phyloP scores from a whole-genome alignment of 2,329 filamentous ascomycete species.

The Epichloe sp. region DNA sequence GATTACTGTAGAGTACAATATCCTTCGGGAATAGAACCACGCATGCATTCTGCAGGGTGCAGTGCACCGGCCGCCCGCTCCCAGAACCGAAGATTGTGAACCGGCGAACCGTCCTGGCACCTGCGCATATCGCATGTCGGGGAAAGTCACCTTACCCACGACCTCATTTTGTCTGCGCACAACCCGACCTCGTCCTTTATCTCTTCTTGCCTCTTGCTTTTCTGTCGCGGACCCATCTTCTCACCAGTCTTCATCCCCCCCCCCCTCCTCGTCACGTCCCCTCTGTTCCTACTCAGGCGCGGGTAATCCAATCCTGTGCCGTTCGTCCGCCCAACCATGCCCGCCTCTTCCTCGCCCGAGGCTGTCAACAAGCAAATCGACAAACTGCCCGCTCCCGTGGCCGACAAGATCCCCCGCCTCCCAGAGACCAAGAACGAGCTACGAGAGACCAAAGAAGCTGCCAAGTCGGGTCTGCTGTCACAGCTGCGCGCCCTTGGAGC shows the following conservation, averaged over 20 bases:
- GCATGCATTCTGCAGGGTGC: no score
- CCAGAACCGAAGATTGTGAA: neutral
- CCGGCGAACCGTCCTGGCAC: neutral
- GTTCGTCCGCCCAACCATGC: neutral
- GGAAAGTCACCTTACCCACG: constrained; percentile 5
- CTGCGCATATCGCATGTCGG: neutral
- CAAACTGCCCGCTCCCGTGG: constrained; percentile 18
- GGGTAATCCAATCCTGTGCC: neutral
- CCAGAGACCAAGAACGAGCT: constrained; percentile 27
- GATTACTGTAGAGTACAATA: no score
- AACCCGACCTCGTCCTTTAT: neutral
- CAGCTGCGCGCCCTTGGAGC: constrained; percentile 72
- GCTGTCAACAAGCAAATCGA: constrained; percentile 11
- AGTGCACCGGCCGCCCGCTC: no score
- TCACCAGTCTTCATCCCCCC: neutral
- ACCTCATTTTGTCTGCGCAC: neutral
- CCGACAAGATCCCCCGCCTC: constrained; percentile 30
- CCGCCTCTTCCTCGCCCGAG: constrained; percentile 9
- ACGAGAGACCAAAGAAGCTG: constrained; percentile 24
- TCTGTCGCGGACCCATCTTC: neutral
- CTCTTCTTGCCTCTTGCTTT: neutral
- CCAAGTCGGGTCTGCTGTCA: constrained; percentile 25
- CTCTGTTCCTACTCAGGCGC: neutral
- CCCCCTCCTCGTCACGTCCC: neutral
- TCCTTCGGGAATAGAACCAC: no score